These are phyloP conservation scores for Madurella mycetomatis DNA, from an alignment of 2,329 filamentous ascomycete genomes.

Conservation along the genomic window DNA sequence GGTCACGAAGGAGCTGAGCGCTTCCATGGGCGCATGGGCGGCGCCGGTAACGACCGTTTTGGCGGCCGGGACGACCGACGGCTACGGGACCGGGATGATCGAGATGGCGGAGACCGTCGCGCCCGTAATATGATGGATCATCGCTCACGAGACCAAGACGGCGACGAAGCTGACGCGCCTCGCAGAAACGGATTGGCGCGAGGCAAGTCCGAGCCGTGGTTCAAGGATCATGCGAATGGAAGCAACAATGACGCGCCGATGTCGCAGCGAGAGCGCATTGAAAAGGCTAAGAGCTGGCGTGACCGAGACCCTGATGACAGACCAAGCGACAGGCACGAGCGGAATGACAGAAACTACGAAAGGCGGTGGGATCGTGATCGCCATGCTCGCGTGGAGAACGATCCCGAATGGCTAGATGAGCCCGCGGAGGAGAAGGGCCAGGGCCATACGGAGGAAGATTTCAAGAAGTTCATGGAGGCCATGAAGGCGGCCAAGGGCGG, in stretches of 20 bases:
- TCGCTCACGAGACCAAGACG: constrained; percentile 41
- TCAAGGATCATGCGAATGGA: constrained; percentile 48
- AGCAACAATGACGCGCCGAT: constrained; percentile 36
- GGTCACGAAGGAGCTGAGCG: constrained; percentile 68
- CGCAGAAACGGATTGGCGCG: constrained; percentile 63
- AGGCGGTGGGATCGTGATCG: constrained; percentile 52
- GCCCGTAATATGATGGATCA: constrained; percentile 26
- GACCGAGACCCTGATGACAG: constrained; percentile 44
- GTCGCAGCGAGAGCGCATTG: constrained; percentile 50
- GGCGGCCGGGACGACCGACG: constrained; percentile 50
- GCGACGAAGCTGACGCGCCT: constrained; percentile 49
- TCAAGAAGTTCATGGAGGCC: constrained; percentile 88
- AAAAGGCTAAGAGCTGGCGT: constrained; percentile 58
- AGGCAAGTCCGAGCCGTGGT: constrained; percentile 71
- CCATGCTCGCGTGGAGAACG: constrained; percentile 63
- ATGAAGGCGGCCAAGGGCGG: constrained; percentile 67
- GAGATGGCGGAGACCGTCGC: constrained; percentile 28
- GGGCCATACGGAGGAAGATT: constrained; percentile 80
- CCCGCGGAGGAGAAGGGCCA: constrained; percentile 64
- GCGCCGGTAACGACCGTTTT: constrained; percentile 37
- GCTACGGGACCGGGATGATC: constrained; percentile 43
- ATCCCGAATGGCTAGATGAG: constrained; percentile 88
- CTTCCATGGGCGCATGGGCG: constrained; percentile 62
- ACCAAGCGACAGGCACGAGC: constrained; percentile 34
- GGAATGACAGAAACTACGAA: constrained; percentile 56